Evolutionary conservation across 177 flowering plant species (phyloP), one percentile per base, ranked within the genome.

Genomic region (Vitis hybrid): DNA sequence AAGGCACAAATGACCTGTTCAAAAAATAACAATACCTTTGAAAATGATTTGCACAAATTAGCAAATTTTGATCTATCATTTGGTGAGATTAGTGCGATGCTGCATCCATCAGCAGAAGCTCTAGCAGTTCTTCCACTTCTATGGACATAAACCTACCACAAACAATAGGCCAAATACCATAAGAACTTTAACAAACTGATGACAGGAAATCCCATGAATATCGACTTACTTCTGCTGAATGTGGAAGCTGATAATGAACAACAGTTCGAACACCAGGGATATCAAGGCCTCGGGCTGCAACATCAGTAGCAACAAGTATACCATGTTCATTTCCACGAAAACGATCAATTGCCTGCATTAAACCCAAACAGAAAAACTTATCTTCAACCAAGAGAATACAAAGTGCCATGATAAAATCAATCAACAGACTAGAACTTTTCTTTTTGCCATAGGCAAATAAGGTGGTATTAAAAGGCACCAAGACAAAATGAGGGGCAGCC

Each of bases 51-150:
- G 90, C 97, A 93, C 72, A 95, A 74, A 26, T 92, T 73, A 53
- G 91, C 92, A 81, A 93, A 95, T 72, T 91, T 95, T 59, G 93
- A 84, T 60, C 86, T 80, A 51, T 95, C 99, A 67, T 76, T 87
- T 65, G 99, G 86, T 63, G 98, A 82, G 39, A 95, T 89, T 64
- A 95, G 72, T 53, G 94, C 92, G 73, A 95, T 92, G 78, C 90
- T 85, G 86, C 99, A 95, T 7, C 99, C 99, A 82, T 91, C 99
- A 75, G 89, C 72, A 76, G 82, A 84, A 60, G 98, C 98, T 70
- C 99, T 88, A 61, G 98, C 98, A 69, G 98, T 95, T 86, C 99
- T 85, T 76, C 99, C 99, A 84, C 99, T 86, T 90, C 99, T 88
- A 72, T 95, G 99, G 57, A 95, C 89, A 81, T 95, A 95, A 65